Base-by-base conservation (phyloP, 1,284 basidiomycete genomes). In the Leccinum fuscescens region DNA sequence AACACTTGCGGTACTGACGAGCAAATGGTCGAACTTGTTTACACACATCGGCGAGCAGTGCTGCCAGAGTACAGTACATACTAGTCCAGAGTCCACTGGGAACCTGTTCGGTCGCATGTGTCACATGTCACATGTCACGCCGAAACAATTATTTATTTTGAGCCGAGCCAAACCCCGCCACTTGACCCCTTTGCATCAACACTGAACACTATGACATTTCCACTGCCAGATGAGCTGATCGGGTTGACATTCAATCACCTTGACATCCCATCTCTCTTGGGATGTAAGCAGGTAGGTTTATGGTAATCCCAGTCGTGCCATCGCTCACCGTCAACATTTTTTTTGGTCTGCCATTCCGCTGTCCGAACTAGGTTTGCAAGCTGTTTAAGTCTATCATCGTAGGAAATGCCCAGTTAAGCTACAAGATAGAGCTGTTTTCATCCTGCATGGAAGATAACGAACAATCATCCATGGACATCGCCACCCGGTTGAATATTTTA, bases 381-480 rank as follows among this genome's bases (percentile, higher is more conserved):
- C 56, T 70, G 4, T 76, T 87, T 55, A 71, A 74, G 58, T 64
- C 68, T n/a, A 62, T 82, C 56, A 74, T 86, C 24, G 69, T 72
- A 31, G 67, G 69, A 4, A 76, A 76, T 35, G 69, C 74, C 12
- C 64, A 63, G 9, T 63, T 83, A 9, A 77, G 78, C 64, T 86
- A 86, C 66, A 77, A 72, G 55, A 78, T 85, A 53, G 81, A 85
- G 64, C 76, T 88, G n/a, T 77, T 76, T 17, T 72, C 78, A 9
- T 74, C 79, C 11, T 78, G 80, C 39, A 77, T 80, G 71, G 77
- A 79, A 39, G 75, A 84, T 64, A 80, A 79, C 5, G 67, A 72
- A 27, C 65, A 66, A 9, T 69, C 69, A 44, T 55, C 63, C 50
- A 54, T 72, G 53, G 73, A 64, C 54, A 65, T 72, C 0, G 60